phyloP scores from a whole-genome alignment of 371 early-diverging fungal genomes.

The Batkoa obscura region DNA sequence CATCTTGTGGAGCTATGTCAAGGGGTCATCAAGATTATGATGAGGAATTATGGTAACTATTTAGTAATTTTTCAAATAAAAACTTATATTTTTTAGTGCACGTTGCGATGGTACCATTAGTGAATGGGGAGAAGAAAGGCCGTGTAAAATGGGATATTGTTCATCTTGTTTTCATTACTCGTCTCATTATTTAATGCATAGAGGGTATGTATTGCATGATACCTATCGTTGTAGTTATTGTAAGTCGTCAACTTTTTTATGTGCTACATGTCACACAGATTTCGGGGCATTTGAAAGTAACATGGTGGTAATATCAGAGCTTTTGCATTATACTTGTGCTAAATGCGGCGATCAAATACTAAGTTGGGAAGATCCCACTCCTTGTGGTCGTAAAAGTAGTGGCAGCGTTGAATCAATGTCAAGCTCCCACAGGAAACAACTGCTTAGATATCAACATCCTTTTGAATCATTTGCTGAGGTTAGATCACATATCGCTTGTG shows the following conservation, averaged over 20 bases:
- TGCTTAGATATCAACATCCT: background rate
- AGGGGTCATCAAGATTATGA: slow-evolving; percentile 2
- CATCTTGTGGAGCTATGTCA: slow-evolving; percentile 1
- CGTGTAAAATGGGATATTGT: background rate
- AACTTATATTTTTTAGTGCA: background rate
- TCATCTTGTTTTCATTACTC: background rate
- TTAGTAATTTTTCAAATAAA: no score
- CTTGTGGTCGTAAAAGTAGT: background rate
- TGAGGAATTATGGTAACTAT: background rate
- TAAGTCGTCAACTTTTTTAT: background rate
- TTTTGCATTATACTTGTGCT: background rate
- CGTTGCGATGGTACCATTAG: background rate
- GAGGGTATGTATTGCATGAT: background rate
- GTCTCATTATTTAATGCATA: background rate
- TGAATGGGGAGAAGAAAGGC: background rate
- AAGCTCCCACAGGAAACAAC: background rate
- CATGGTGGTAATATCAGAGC: background rate
- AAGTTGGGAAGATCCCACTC: background rate
- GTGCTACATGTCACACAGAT: background rate
- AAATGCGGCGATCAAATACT: background rate
- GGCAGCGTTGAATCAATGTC: background rate
- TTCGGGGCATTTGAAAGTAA: background rate
- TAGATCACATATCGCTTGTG: background rate
- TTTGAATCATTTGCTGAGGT: slow-evolving; percentile 4
- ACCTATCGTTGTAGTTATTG: slow-evolving; percentile 1